Evolutionary conservation across 2,329 filamentous ascomycete genomes (phyloP).

Genomic region (Eutypa lata): DNA sequence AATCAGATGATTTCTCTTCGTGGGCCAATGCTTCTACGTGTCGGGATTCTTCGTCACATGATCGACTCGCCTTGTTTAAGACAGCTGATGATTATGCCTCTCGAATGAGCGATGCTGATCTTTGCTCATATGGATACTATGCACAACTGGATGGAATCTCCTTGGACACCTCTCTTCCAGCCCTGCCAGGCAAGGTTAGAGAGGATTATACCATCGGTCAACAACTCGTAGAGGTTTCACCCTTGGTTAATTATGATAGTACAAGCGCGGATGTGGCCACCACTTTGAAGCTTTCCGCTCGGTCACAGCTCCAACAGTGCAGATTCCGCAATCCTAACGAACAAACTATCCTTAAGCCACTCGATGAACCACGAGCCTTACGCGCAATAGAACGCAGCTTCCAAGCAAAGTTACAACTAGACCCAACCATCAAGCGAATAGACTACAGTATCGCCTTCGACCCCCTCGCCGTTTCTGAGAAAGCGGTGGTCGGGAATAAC

Average conservation of each 20-base stretch:
- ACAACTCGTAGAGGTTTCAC: conserved; percentile 45
- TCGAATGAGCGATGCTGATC: conserved; percentile 63
- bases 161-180: conserved; percentile 63
- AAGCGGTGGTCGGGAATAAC: conserved; percentile 35
- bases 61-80: conserved; percentile 38
- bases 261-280: conserved; percentile 29
- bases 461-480: conserved; percentile 52
- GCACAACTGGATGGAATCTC: conserved; percentile 36
- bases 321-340: not conserved
- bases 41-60: conserved; percentile 3
- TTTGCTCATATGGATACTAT: conserved; percentile 50
- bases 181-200: conserved; percentile 41
- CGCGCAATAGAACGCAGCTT: conserved; percentile 37
- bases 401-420: conserved; percentile 14
- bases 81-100: conserved; percentile 54
- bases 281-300: conserved; percentile 31
- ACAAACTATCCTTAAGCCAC: conserved; percentile 1
- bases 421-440: conserved; percentile 38
- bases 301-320: conserved; percentile 12
- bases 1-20: conserved; percentile 33
- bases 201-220: conserved; percentile 52
- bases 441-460: conserved; percentile 61
- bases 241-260: conserved; percentile 28
- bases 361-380: conserved; percentile 18
- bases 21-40: conserved; percentile 26